Evolutionary conservation across 352 stramenopile species (phyloP).

Genomic region (Pythium phragmitis): DNA sequence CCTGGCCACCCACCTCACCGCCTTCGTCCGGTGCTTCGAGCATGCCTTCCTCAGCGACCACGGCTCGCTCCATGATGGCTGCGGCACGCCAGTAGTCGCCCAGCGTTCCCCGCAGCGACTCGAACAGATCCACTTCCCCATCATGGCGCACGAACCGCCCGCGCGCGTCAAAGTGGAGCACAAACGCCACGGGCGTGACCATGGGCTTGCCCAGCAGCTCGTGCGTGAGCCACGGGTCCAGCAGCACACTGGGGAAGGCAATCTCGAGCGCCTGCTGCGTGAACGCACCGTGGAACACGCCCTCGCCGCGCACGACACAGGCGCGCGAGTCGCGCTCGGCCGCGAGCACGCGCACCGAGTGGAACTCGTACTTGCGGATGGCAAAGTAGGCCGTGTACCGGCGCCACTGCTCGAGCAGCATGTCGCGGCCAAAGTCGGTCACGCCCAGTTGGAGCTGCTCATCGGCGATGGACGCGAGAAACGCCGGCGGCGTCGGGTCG

Average conservation of each 20-base stretch:
- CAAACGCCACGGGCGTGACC: constrained; percentile 6
- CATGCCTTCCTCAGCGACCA: constrained; percentile 14
- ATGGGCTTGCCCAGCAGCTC: constrained; percentile 12
- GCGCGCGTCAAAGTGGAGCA: constrained; percentile 13
- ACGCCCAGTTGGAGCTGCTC: neutral
- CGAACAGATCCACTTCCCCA: constrained; percentile 16
- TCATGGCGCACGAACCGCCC: constrained; percentile 14
- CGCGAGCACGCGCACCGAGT: constrained; percentile 3
- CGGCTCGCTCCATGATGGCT: constrained; percentile 14
- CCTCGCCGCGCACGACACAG: constrained; percentile 9
- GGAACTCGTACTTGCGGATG: constrained; percentile 8
- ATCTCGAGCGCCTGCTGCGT: constrained; percentile 13
- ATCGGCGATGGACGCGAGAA: constrained; percentile 5
- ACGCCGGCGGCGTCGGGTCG: neutral
- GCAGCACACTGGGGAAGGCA: constrained; percentile 11
- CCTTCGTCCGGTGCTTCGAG: constrained; percentile 3
- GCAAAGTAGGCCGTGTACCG: constrained; percentile 25
- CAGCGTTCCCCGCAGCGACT: neutral
- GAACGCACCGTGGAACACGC: constrained; percentile 13
- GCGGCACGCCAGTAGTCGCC: neutral
- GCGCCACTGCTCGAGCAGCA: constrained; percentile 25
- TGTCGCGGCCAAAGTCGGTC: constrained; percentile 9
- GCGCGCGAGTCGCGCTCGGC: neutral
- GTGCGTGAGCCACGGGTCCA: constrained; percentile 7
- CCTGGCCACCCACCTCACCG: neutral